These are phyloP conservation scores for Penicillium psychrofluorescens DNA, from an alignment of 495 filamentous ascomycete genomes.

Conservation along the genomic window DNA sequence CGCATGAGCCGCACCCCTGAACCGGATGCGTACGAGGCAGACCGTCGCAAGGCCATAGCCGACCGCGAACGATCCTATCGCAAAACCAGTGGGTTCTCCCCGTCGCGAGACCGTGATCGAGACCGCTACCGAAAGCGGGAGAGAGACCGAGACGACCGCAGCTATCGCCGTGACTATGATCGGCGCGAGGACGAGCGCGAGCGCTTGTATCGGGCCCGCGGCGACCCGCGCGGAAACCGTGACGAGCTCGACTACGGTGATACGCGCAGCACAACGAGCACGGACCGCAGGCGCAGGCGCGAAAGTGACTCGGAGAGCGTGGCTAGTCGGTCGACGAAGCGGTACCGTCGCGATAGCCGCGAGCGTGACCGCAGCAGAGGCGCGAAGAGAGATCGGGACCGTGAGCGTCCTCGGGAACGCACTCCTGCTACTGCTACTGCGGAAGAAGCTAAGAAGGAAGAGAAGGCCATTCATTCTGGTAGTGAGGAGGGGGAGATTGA, in stretches of 20 bases:
- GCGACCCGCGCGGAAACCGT: slow-evolving; percentile 64
- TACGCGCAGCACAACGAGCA: slow-evolving; percentile 50
- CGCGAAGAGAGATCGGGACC: slow-evolving; percentile 55
- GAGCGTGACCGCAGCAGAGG: slow-evolving; percentile 49
- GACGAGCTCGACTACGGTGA: slow-evolving; percentile 87
- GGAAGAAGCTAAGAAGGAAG: slow-evolving; percentile 48
- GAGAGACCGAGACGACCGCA: slow-evolving; percentile 53
- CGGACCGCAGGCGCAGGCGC: slow-evolving; percentile 50
- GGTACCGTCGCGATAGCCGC: slow-evolving; percentile 37
- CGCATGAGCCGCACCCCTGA: slow-evolving; percentile 72
- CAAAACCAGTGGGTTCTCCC: slow-evolving; percentile 60
- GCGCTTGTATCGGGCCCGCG: slow-evolving; percentile 72
- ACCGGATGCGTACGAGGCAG: slow-evolving; percentile 79
- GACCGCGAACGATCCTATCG: slow-evolving; percentile 83
- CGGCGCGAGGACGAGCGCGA: slow-evolving; percentile 76
- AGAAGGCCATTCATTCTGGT: slow-evolving; percentile 67
- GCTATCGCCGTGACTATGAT: slow-evolving; percentile 45
- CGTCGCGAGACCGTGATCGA: slow-evolving; percentile 44
- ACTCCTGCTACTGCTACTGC: slow-evolving; percentile 39
- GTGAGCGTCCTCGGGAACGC: slow-evolving; percentile 51
- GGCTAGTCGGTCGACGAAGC: slow-evolving; percentile 50
- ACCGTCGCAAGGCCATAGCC: slow-evolving; percentile 76
- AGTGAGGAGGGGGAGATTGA: slow-evolving; percentile 99
- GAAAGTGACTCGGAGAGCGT: slow-evolving; percentile 72
- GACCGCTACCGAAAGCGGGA: slow-evolving; percentile 42